Percentiles rank a stretch among this genome's conserved stretches.
Evolutionary conservation across 768 basidiomycete genomes (phyloP).

Genomic region (Amanita rimosa): DNA sequence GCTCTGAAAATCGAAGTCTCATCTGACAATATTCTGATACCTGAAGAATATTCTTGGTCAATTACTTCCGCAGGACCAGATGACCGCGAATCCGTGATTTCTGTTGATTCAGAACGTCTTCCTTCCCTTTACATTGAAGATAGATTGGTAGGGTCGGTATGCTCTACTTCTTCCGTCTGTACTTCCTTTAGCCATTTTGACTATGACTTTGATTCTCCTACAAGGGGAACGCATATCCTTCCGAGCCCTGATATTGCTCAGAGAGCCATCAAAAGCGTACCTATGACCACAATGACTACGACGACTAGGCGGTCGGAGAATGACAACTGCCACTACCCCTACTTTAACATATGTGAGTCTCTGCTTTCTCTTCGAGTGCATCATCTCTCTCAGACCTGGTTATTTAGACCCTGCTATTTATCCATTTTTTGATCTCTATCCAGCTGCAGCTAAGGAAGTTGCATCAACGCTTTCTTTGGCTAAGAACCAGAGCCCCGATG

Average conservation of each 20-base stretch:
- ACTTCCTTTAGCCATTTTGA: slow-evolving; percentile 50
- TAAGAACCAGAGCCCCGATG: no score
- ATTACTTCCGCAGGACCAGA: slow-evolving; percentile 57
- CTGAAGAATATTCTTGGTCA: slow-evolving; percentile 64
- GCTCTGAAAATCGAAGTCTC: slow-evolving; percentile 18
- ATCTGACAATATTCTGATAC: slow-evolving; percentile 32
- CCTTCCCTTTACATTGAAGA: slow-evolving; percentile 48
- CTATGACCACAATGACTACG: slow-evolving; percentile 36
- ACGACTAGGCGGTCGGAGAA: slow-evolving; percentile 21
- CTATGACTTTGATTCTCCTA: slow-evolving; percentile 27
- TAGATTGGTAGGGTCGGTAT: slow-evolving; percentile 45
- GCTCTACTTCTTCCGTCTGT: slow-evolving; percentile 37
- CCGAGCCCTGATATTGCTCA: slow-evolving; percentile 50
- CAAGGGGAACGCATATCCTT: slow-evolving; percentile 23
- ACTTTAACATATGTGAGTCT: no score
- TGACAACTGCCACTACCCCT: background rate
- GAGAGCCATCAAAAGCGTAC: slow-evolving; percentile 43
- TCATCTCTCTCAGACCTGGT: no score
- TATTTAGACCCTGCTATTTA: slow-evolving; percentile 8
- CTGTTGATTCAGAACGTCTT: slow-evolving; percentile 25
- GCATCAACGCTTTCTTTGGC: no score
- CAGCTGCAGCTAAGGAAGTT: background rate
- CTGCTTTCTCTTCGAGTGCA: no score
- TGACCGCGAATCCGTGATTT: slow-evolving; percentile 8
- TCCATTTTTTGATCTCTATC: slow-evolving; percentile 8